Conservation (phyloP, 2,329 filamentous ascomycete genomes). For the Clarireedia paspali region DNA sequence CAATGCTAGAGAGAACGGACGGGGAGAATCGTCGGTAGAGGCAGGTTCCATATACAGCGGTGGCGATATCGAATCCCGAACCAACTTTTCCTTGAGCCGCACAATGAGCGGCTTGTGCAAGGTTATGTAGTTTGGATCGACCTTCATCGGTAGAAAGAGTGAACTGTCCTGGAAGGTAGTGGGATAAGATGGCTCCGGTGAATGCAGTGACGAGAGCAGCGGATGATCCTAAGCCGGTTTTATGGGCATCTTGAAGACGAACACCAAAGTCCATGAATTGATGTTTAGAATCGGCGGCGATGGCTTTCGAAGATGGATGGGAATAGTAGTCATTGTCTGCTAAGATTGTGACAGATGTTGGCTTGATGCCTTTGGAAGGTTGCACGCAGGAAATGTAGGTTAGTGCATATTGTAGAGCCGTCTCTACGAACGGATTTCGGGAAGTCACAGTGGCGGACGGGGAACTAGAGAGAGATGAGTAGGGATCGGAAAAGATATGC, state of each 20-base stretch:
- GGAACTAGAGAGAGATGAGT: slow-evolving; percentile 7
- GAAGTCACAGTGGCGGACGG: slow-evolving; percentile 24
- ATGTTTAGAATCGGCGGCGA: slow-evolving; percentile 35
- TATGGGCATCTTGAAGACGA: slow-evolving; percentile 71
- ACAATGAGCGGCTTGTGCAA: slow-evolving; percentile 89
- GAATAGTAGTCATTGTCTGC: slow-evolving; percentile 98
- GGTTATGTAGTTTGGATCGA: slow-evolving; percentile 69
- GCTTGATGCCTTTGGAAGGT: slow-evolving; percentile 44
- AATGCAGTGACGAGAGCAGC: slow-evolving; percentile 89
- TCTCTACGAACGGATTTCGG: slow-evolving; percentile 85
- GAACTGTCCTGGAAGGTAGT: slow-evolving; percentile 60
- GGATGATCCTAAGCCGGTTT: slow-evolving; percentile 92
- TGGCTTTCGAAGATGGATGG: slow-evolving; percentile 39
- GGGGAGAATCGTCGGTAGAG: slow-evolving; percentile 91
- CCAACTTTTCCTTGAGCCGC: slow-evolving; percentile 95
- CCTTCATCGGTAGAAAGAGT: slow-evolving; percentile 47
- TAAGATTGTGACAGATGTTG: slow-evolving; percentile 74
- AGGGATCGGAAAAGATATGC: neutral
- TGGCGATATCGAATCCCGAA: slow-evolving; percentile 90
- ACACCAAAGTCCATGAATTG: slow-evolving; percentile 71
- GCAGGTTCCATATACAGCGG: slow-evolving; percentile 86
- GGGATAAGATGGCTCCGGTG: slow-evolving; percentile 65
- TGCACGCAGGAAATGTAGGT: slow-evolving; percentile 59
- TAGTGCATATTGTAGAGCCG: slow-evolving; percentile 77
- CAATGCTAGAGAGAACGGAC: slow-evolving; percentile 57